phyloP scores from a whole-genome alignment of 2,329 filamentous ascomycete genomes.

The Trichoderma endophyticum region DNA sequence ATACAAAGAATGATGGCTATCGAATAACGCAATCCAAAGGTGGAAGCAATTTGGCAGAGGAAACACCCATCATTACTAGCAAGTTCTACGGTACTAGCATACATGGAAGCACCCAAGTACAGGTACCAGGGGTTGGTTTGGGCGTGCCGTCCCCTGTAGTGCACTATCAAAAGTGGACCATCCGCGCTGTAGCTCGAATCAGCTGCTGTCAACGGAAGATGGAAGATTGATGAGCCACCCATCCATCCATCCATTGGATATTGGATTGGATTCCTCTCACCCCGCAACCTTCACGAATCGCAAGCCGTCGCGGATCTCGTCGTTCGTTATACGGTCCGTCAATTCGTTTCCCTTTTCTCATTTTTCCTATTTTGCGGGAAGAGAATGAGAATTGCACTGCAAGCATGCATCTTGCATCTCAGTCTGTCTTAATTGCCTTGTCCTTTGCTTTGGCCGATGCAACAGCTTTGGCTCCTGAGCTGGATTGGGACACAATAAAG shows the following conservation, averaged over 20 bases:
- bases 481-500: background rate
- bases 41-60: background rate
- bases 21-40: background rate
- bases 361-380: background rate
- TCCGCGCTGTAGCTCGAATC: background rate
- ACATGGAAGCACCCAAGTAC: too few species aligned
- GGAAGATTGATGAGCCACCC: background rate
- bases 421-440: background rate
- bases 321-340: background rate
- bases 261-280: background rate
- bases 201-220: background rate
- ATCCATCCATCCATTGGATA: too few species aligned
- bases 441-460: background rate
- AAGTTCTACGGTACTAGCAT: background rate
- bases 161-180: background rate
- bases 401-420: background rate
- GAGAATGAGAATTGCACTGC: background rate
- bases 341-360: background rate
- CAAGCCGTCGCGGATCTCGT: background rate
- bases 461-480: background rate
- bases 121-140: background rate
- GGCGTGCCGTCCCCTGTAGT: background rate
- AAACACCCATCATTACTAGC: background rate
- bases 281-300: background rate
- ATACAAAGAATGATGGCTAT: background rate